Percentiles rank a stretch among this genome's conserved stretches.
Evolutionary conservation across 1,284 basidiomycete species (phyloP).

Genomic region (Puccinia horiana): DNA sequence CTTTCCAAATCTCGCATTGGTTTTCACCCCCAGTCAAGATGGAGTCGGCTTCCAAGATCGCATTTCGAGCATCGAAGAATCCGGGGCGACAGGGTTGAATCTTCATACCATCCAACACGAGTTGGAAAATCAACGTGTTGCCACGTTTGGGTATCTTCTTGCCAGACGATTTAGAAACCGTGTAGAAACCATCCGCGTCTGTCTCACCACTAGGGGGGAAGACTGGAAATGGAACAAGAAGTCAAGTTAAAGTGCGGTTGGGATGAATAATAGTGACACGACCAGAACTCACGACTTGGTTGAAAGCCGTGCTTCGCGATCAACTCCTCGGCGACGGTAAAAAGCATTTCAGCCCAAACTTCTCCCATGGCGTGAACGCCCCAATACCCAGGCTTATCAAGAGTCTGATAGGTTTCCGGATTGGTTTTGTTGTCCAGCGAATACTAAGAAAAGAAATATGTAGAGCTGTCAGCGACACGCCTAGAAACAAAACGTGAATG

Average conservation of each 20-base stretch:
- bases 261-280: slow-evolving; percentile 43
- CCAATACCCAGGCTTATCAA: slow-evolving; percentile 89
- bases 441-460: slow-evolving; percentile 56
- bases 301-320: slow-evolving; percentile 55
- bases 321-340: slow-evolving; percentile 61
- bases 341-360: slow-evolving; percentile 94
- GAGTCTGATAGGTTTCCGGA: slow-evolving; percentile 91
- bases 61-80: slow-evolving; percentile 89
- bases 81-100: slow-evolving; percentile 79
- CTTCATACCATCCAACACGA: slow-evolving; percentile 90
- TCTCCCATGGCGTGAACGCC: slow-evolving; percentile 80
- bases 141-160: slow-evolving; percentile 84
- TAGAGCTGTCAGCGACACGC: background rate
- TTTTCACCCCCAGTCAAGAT: slow-evolving; percentile 89
- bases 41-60: slow-evolving; percentile 88
- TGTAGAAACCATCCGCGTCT: slow-evolving; percentile 67
- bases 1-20: slow-evolving; percentile 82
- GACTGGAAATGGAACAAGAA: slow-evolving; percentile 68
- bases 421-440: slow-evolving; percentile 69
- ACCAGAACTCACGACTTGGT: slow-evolving; percentile 52
- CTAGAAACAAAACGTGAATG: background rate
- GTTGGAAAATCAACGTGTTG: slow-evolving; percentile 82
- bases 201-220: slow-evolving; percentile 70
- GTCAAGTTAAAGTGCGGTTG: slow-evolving; percentile 52
- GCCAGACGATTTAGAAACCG: slow-evolving; percentile 59